A percentile compares a stretch with the other conserved stretches of the same genome.
These are phyloP conservation scores for Trichothecium roseum DNA, from an alignment of 2,329 filamentous ascomycete species.

Conservation along the genomic window DNA sequence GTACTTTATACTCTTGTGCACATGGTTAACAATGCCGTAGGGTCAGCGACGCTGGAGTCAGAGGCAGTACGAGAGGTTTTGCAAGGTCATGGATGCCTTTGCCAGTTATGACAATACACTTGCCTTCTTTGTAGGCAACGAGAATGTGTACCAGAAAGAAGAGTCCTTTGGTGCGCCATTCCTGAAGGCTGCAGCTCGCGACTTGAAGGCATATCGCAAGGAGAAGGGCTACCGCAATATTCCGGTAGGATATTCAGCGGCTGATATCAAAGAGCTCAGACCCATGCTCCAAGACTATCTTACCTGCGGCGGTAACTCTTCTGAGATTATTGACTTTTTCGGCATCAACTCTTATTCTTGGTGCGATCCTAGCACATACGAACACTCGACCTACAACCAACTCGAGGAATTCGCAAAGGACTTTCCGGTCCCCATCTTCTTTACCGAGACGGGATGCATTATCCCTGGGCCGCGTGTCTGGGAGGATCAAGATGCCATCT, in stretches of 20 bases:
- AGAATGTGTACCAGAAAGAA: constrained; percentile 58
- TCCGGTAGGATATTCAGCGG: constrained; percentile 78
- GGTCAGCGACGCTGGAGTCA: constrained; percentile 59
- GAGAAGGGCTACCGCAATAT: constrained; percentile 68
- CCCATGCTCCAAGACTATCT: constrained; percentile 61
- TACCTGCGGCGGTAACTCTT: constrained; percentile 61
- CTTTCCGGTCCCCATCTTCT: constrained; percentile 79
- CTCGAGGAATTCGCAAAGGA: constrained; percentile 56
- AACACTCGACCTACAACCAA: constrained; percentile 56
- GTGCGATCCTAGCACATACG: constrained; percentile 53
- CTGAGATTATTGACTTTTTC: constrained; percentile 73
- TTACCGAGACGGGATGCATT: constrained; percentile 84
- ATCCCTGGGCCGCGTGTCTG: constrained; percentile 50
- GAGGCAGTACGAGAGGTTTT: constrained; percentile 58
- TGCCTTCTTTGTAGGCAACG: constrained; percentile 82
- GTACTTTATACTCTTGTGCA: background rate
- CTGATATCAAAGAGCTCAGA: constrained; percentile 63
- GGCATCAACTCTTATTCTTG: constrained; percentile 78
- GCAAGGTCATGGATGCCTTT: constrained; percentile 67
- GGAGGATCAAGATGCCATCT: constrained; percentile 65
- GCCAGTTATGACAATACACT: constrained; percentile 68
- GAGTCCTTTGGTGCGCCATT: constrained; percentile 62
- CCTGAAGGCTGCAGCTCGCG: constrained; percentile 70
- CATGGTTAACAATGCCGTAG: constrained; percentile 22
- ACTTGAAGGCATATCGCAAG: constrained; percentile 74